Conservation (phyloP, 176 grass and related monocot genomes). For the Oryza longistaminata region DNA sequence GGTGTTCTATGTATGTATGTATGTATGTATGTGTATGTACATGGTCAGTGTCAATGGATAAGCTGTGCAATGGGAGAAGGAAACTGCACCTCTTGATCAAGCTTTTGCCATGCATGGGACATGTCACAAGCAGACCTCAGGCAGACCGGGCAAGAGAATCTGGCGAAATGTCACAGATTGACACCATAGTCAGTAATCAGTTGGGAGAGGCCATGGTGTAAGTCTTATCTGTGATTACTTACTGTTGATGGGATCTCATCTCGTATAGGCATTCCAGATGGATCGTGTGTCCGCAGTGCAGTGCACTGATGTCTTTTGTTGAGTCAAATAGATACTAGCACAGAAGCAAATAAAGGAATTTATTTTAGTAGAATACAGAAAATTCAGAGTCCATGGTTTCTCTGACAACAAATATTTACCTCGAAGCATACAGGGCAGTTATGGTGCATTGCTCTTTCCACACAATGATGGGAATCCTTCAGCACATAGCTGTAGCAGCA, state of each 20-base stretch:
- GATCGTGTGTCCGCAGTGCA: slow-evolving; percentile 73
- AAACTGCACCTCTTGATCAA: slow-evolving; percentile 68
- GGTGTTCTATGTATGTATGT: background rate
- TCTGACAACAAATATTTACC: slow-evolving; percentile 30
- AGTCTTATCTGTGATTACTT: slow-evolving; percentile 18
- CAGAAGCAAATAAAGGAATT: background rate
- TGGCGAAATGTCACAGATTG: slow-evolving; percentile 18
- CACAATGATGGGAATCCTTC: slow-evolving; percentile 64
- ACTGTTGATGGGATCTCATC: slow-evolving; percentile 68
- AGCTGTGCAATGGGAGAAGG: background rate
- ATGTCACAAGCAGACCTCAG: slow-evolving; percentile 74
- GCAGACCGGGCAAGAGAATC: slow-evolving; percentile 81
- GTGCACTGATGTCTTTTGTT: slow-evolving; percentile 58
- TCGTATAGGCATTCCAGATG: slow-evolving; percentile 71
- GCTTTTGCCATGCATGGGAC: slow-evolving; percentile 64
- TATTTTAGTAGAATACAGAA: background rate
- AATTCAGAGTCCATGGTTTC: background rate
- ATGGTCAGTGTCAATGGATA: background rate
- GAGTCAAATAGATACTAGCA: slow-evolving; percentile 75
- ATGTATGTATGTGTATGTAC: background rate
- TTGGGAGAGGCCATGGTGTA: too few relatives aligned
- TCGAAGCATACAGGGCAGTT: slow-evolving; percentile 86
- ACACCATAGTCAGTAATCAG: background rate
- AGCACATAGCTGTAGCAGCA: slow-evolving; percentile 56
- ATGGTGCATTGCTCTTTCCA: slow-evolving; percentile 74